Evolutionary conservation across 192 early-diverging fungal genomes (phyloP).

Genomic region (Thoreauomyces humboldtii): DNA sequence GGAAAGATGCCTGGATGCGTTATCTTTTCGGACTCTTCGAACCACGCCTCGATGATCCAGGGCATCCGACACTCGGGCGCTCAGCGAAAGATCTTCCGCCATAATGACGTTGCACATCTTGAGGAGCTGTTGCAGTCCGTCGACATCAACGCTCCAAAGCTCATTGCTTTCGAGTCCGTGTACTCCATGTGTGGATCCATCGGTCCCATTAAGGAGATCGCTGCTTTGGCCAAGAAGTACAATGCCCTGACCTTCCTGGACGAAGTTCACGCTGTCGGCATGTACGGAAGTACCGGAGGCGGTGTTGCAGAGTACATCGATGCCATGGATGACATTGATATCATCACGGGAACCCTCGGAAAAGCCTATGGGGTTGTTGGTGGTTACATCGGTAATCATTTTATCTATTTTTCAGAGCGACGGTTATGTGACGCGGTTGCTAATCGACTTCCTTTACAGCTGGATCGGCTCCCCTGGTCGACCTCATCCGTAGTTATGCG

Average conservation of each 20-base stretch:
- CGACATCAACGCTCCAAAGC: constrained; percentile 83
- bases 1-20: constrained; percentile 85
- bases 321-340: constrained; percentile 86
- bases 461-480: constrained; percentile 79
- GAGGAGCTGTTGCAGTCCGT: constrained; percentile 78
- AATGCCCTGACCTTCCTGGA: constrained; percentile 96
- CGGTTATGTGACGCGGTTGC: neutral
- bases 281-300: constrained; percentile 91
- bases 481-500: constrained; percentile 96
- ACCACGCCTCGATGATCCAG: constrained; percentile 99
- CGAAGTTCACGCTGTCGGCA: constrained; percentile 98
- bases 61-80: constrained; percentile 90
- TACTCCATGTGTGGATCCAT: constrained; percentile 98
- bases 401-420: neutral
- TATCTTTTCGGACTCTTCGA: constrained; percentile 91
- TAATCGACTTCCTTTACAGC: too few relatives aligned
- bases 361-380: constrained; percentile 97
- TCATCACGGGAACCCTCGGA: constrained; percentile 93
- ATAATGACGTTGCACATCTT: constrained; percentile 88
- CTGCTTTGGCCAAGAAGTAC: constrained; percentile 86
- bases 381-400: constrained; percentile 79
- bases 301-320: constrained; percentile 95
- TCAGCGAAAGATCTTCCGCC: constrained; percentile 84
- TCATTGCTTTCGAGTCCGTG: constrained; percentile 95
- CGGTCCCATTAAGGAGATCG: constrained; percentile 88